Conservation (phyloP, 2,329 filamentous ascomycete genomes). For the Ophiosphaerella herpotricha region DNA sequence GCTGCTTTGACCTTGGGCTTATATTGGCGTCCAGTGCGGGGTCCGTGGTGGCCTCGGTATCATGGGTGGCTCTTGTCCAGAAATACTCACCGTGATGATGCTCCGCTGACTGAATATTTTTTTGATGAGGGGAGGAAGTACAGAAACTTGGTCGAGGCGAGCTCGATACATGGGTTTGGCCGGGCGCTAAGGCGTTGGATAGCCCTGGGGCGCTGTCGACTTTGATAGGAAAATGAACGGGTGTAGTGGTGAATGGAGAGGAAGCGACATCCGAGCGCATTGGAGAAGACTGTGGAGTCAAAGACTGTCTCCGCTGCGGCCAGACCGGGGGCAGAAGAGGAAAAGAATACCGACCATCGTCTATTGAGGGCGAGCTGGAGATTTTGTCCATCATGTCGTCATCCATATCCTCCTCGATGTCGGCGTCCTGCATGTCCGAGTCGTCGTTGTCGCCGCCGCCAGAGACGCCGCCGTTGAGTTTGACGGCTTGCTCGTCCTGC, state of each 20-base stretch:
- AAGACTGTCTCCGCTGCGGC: constrained; percentile 50
- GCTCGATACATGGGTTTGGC: constrained; percentile 24
- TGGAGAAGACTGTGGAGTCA: constrained; percentile 45
- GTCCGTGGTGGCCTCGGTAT: constrained; percentile 6
- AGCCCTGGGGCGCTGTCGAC: constrained; percentile 27
- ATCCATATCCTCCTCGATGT: constrained; percentile 73
- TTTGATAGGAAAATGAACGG: constrained; percentile 50
- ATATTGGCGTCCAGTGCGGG: constrained; percentile 4
- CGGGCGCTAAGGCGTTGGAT: constrained; percentile 34
- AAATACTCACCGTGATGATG: constrained; percentile 60
- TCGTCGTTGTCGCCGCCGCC: constrained; percentile 51
- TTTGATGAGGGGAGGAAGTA: constrained; percentile 37
- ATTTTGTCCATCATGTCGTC: constrained; percentile 99
- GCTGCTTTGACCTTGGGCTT: constrained; percentile 29
- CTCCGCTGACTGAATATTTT: constrained; percentile 42
- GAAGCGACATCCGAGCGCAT: constrained; percentile 37
- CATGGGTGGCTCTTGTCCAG: constrained; percentile 25
- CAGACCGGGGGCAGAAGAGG: constrained; percentile 41
- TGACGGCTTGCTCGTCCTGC: constrained; percentile 39
- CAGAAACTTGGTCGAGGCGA: constrained; percentile 42
- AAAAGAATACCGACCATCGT: constrained; percentile 85
- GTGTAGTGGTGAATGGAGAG: constrained; percentile 51
- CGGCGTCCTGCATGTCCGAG: constrained; percentile 64
- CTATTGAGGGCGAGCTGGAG: constrained; percentile 96
- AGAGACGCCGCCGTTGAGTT: constrained; percentile 41